Evolutionary conservation across 306 rosid species (phyloP), one percentile per base, ranked within the genome.

Genomic region (Astragalus membranaceus): DNA sequence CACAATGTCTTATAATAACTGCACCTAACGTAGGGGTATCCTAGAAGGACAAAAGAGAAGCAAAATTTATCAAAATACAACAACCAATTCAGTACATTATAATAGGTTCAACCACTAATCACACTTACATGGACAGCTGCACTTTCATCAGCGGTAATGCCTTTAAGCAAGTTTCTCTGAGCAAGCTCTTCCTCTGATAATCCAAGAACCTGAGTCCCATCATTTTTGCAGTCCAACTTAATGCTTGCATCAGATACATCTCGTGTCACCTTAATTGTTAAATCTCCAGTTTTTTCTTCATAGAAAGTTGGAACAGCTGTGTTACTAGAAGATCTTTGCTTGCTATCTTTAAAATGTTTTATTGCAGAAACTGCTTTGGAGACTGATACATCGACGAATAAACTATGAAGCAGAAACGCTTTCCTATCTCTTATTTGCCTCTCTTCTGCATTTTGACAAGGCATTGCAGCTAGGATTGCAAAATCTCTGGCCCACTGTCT

Each of bases 81-180:
- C 37, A 43, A 20, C 48, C 43, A 55, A 17, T 42, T 58, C 16
- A 23, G 51, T 66, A 59, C 64, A 54, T 17, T 51, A 71, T 20
- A 42, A 37, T 12, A 42, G 71, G 61, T 42, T 58, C 17, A 48
- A 59, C 75, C 20, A 64, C 12, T 12, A 35, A 29, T 35, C 54
- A 73, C 72, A 84, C 90, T 81, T 80, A 94, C 98, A 83, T 94
- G 98, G 72, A 94, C 98, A 8, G 98, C 89, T 68, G 96, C 97
- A 80, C 98, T 94, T 75, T 94, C 98, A 81, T 94, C 98, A 55
- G 98, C 97, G 16, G 98, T 94, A 75, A 94, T 86, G 78, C 98
- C 98, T 87, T 94, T 94, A 20, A 94, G 90, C 81, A 94, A 84
- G 83, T 94, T 94, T 84, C 97, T 87, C 70, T 36, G 89, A 52